A percentile compares a stretch with the other conserved stretches of the same genome.
Evolutionary conservation across 2,329 filamentous ascomycete genomes (phyloP).

Genomic region (Alternaria incomplexa): DNA sequence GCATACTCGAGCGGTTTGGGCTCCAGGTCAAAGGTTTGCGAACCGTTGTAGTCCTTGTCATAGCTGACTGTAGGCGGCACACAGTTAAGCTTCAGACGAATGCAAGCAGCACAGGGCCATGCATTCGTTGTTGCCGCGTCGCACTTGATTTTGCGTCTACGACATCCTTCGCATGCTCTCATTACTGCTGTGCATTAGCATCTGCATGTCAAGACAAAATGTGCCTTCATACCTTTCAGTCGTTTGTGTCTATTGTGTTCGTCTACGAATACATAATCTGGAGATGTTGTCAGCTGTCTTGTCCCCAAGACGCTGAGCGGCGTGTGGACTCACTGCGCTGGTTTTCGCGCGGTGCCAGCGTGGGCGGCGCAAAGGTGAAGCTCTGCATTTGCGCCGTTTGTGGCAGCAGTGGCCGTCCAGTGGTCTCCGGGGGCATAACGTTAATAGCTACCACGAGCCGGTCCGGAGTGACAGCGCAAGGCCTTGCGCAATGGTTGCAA

Average conservation of each 20-base stretch:
- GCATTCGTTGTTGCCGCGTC: conserved; percentile 96
- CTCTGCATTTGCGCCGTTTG: conserved; percentile 74
- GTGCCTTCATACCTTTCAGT: conserved; percentile 73
- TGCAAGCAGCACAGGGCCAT: conserved; percentile 95
- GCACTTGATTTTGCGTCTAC: conserved; percentile 96
- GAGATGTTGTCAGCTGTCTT: conserved; percentile 26
- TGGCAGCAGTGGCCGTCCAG: conserved; percentile 67
- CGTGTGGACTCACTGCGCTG: conserved; percentile 74
- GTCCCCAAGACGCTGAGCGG: background rate
- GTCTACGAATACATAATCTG: conserved; percentile 98
- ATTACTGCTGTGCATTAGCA: conserved; percentile 68
- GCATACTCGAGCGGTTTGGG: conserved; percentile 49
- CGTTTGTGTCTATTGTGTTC: conserved; percentile 98
- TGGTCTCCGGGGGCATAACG: conserved; percentile 68
- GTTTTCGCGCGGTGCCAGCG: conserved; percentile 71
- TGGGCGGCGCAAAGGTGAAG: conserved; percentile 76
- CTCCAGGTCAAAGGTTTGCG: conserved; percentile 51
- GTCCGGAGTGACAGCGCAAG: conserved; percentile 10
- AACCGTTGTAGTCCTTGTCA: conserved; percentile 62
- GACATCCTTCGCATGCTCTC: conserved; percentile 95
- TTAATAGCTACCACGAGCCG: conserved; percentile 11
- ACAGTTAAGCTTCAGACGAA: conserved; percentile 89
- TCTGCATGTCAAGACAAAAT: background rate
- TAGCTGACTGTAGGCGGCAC: conserved; percentile 84
- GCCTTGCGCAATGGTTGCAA: conserved; percentile 29